Percentiles rank a stretch among this genome's conserved stretches.
phyloP scores from a whole-genome alignment of 1,139 yeast genomes.

The Blastobotrys indianensis region DNA sequence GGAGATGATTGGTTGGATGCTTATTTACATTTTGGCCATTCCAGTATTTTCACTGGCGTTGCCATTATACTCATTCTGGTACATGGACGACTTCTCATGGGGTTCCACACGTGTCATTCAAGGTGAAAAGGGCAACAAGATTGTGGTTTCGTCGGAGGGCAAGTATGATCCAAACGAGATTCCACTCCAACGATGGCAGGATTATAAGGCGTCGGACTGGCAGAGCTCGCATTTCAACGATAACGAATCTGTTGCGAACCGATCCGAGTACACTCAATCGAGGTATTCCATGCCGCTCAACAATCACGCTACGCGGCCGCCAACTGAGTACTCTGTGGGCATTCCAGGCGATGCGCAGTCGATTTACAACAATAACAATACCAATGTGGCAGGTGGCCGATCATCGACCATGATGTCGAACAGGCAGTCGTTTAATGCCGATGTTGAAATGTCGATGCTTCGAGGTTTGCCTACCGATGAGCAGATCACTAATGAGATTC shows the following conservation, averaged over 20 bases:
- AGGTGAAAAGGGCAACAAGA: conserved; percentile 38
- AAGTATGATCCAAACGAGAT: conserved; percentile 38
- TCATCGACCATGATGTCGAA: conserved; percentile 11
- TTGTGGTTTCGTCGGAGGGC: conserved; percentile 36
- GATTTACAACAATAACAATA: background rate
- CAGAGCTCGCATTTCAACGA: conserved; percentile 16
- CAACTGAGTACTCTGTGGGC: no score
- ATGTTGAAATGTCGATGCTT: conserved; percentile 24
- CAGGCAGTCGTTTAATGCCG: conserved; percentile 15
- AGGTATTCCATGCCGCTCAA: conserved; percentile 5
- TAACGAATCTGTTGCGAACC: conserved; percentile 16
- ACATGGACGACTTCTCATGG: conserved; percentile 44
- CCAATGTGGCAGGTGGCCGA: background rate
- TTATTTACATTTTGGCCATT: conserved; percentile 36
- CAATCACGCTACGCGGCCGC: background rate
- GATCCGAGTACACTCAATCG: conserved; percentile 8
- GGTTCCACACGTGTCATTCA: conserved; percentile 41
- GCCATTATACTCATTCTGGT: conserved; percentile 40
- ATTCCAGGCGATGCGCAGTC: no score
- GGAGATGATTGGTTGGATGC: conserved; percentile 45
- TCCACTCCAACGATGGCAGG: conserved; percentile 38
- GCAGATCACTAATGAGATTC: conserved; percentile 34
- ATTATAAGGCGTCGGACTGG: conserved; percentile 36
- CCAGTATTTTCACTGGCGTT: conserved; percentile 37
- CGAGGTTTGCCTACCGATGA: conserved; percentile 33